These are phyloP conservation scores for Septoria petroselini DNA, from an alignment of 2,329 filamentous ascomycete genomes.

Conservation along the genomic window DNA sequence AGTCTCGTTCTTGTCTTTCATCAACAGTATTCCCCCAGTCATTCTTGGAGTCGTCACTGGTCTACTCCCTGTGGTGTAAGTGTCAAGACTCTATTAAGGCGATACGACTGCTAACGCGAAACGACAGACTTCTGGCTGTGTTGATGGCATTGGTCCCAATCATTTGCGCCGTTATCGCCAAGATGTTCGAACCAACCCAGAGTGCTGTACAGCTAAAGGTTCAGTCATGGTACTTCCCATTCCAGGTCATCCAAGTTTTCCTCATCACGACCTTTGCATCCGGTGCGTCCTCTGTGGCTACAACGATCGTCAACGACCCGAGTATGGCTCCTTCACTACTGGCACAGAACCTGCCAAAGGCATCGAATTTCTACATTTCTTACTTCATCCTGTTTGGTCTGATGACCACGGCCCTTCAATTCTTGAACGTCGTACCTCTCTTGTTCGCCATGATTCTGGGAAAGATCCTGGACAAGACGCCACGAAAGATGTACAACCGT, in stretches of 20 bases:
- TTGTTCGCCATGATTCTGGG: conserved; percentile 34
- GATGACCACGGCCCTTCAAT: conserved; percentile 27
- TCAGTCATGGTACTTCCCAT: conserved; percentile 40
- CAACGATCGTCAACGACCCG: conserved; percentile 35
- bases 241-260: conserved; percentile 43
- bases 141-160: conserved; percentile 48
- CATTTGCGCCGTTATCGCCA: conserved; percentile 36
- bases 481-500: conserved; percentile 46
- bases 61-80: conserved; percentile 42
- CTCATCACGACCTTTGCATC: conserved; percentile 39
- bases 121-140: conserved; percentile 36
- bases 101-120: too few relatives aligned
- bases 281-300: conserved; percentile 33
- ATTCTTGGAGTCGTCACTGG: conserved; percentile 48
- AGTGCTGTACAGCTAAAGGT: conserved; percentile 42
- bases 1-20: conserved; percentile 43
- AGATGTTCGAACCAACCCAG: conserved; percentile 36
- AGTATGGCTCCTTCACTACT: conserved; percentile 31
- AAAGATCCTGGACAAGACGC: conserved; percentile 40
- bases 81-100: too few relatives aligned
- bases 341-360: conserved; percentile 37
- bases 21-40: conserved; percentile 41
- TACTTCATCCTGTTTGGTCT: conserved; percentile 40
- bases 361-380: conserved; percentile 40
- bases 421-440: conserved; percentile 34